Evolutionary conservation across 257 asterid species (phyloP), one percentile per base, ranked within the genome.

Genomic region (Solanum pinnatisectum): DNA sequence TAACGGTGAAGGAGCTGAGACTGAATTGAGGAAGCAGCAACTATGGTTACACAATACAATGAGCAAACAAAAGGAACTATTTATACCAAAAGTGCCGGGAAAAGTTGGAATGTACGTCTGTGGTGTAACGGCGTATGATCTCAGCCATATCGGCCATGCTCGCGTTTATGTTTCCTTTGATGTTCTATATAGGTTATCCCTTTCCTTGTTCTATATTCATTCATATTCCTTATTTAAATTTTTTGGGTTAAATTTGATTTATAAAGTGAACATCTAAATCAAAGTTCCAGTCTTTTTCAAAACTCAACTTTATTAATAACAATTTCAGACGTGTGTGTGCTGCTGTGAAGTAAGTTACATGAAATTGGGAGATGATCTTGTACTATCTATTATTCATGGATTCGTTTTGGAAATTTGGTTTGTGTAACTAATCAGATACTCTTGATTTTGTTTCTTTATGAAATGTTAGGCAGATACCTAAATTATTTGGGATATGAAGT

Each of bases 81-180:
- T 96, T 87, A 93, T 93, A 87, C 97, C 98, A 12, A 94, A 93
- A 89, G 87, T 93, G 44, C 90, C 93, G 30, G 96, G 98, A 59
- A 93, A 89, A 93, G 98, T 95, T 12, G 98, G 99, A 86, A 97
- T 97, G 98, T 96, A 95, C 87, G 98, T 96, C 23, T 96, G 98
- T 77, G 99, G 99, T 73, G 98, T 96, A 87, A 96, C 99, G 12
- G 98, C 99, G 0, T 96, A 96, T 91, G 99, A 96, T 93, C 96
- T 96, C 89, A 96, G 98, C 92, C 99, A 95, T 94, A 95, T 96
- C 83, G 99, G 99, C 8, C 98, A 97, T 87, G 98, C 98, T 86
- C 98, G 99, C 18, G 99, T 95, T 88, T 97, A 97, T 87, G 98
- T 95, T 87, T 93, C 94, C 83, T 97, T 97, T 87, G 99, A 97